A percentile compares a stretch with the other conserved stretches of the same genome.
phyloP scores from a whole-genome alignment of 2,329 filamentous ascomycete genomes.

The Diaporthe sp. region DNA sequence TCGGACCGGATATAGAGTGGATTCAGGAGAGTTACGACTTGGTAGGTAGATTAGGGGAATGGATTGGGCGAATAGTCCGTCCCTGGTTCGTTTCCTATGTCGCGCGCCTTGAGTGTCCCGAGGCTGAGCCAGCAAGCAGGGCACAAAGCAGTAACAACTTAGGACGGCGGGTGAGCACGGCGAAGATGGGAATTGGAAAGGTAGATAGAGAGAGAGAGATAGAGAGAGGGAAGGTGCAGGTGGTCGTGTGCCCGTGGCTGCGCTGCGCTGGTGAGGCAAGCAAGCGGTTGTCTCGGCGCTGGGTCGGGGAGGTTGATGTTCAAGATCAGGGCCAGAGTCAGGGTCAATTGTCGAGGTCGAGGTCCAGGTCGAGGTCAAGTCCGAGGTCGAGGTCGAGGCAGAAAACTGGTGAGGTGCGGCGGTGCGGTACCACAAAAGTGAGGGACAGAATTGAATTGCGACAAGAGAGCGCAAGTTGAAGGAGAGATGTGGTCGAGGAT shows the following conservation, averaged over 20 bases:
- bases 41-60: conserved; percentile 27
- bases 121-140: background rate
- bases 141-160: background rate
- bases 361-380: conserved; percentile 10
- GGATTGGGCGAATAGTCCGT: conserved; percentile 30
- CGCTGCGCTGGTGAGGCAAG: conserved; percentile 6
- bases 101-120: conserved; percentile 22
- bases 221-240: conserved; percentile 14
- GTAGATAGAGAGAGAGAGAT: background rate
- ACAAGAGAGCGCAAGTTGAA: conserved; percentile 29
- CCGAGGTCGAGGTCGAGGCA: conserved; percentile 29
- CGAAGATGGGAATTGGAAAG: conserved; percentile 9
- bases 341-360: conserved; percentile 17
- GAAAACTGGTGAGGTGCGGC: conserved; percentile 5
- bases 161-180: background rate
- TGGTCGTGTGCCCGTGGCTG: conserved; percentile 31
- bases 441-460: conserved; percentile 33
- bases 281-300: conserved; percentile 6
- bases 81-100: conserved; percentile 11
- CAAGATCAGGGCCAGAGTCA: background rate
- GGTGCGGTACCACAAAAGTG: conserved; percentile 25
- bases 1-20: conserved; percentile 18
- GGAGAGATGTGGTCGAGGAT: conserved; percentile 24
- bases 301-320: background rate
- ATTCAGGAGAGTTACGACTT: conserved; percentile 23